These are phyloP conservation scores for Eruca vesicaria DNA, from an alignment of 441 rosid genomes.

Conservation along the genomic window DNA sequence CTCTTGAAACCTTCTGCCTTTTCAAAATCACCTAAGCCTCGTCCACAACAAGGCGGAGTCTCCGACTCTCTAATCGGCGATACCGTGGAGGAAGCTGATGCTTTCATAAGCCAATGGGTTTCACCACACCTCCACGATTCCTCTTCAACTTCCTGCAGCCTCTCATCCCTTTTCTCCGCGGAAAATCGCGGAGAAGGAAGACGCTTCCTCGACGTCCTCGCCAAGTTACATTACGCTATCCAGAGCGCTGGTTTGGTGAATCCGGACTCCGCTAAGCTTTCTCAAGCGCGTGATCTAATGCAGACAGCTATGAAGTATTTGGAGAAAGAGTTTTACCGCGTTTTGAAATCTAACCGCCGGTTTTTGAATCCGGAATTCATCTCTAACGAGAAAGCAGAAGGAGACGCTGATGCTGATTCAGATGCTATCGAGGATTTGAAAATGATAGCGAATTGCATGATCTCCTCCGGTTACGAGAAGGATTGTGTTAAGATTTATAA, in stretches of 20 bases:
- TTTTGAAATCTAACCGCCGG: conserved; percentile 46
- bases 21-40: neutral
- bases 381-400: conserved; percentile 33
- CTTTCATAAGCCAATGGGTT: conserved; percentile 48
- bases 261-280: conserved; percentile 45
- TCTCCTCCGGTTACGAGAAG: conserved; percentile 56
- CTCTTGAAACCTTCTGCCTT: conserved; percentile 23
- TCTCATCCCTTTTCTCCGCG: conserved; percentile 42
- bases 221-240: conserved; percentile 51
- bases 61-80: conserved; percentile 49
- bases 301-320: conserved; percentile 66
- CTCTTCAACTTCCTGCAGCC: conserved; percentile 24
- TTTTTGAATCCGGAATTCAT: conserved; percentile 50
- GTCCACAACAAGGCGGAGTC: conserved; percentile 41
- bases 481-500: conserved; percentile 69
- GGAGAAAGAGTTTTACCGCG: conserved; percentile 59
- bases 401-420: conserved; percentile 5
- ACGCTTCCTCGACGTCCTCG: conserved; percentile 45
- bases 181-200: conserved; percentile 47
- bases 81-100: conserved; percentile 39
- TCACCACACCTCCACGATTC: conserved; percentile 12
- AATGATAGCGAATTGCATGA: conserved; percentile 74
- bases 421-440: conserved; percentile 59
- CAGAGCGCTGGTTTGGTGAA: conserved; percentile 33
- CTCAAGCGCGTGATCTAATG: conserved; percentile 58